These are phyloP conservation scores for Aspergillus kassunensis DNA, from an alignment of 495 filamentous ascomycete species.

Conservation along the genomic window DNA sequence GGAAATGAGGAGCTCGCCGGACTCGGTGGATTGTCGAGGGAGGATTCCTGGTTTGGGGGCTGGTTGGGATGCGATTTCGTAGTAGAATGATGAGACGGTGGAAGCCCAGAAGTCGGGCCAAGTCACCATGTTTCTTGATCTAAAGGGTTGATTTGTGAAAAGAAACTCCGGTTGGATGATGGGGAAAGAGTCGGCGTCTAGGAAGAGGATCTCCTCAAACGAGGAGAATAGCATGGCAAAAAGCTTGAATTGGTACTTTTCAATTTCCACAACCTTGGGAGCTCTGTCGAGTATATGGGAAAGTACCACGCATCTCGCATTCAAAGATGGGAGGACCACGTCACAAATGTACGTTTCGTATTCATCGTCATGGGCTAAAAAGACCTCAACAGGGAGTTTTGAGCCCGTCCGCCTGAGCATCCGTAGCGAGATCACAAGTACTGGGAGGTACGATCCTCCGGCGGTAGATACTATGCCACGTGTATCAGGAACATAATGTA, in stretches of 20 bases:
- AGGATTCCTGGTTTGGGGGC: slow-evolving; percentile 18
- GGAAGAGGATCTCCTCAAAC: slow-evolving; percentile 52
- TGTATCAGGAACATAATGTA: slow-evolving; percentile 36
- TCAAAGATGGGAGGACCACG: slow-evolving; percentile 39
- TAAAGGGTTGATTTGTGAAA: slow-evolving; percentile 44
- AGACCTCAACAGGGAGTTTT: slow-evolving; percentile 51
- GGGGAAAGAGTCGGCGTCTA: slow-evolving; percentile 52
- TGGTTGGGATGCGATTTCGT: slow-evolving; percentile 42
- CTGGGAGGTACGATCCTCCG: slow-evolving; percentile 36
- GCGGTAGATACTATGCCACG: slow-evolving; percentile 43
- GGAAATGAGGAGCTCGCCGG: slow-evolving; percentile 50
- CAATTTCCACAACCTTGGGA: slow-evolving; percentile 20
- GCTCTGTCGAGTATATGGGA: slow-evolving; percentile 32
- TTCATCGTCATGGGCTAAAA: slow-evolving; percentile 39
- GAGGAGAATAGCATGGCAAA: slow-evolving; percentile 52
- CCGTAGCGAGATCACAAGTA: slow-evolving; percentile 43
- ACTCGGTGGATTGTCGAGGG: slow-evolving; percentile 42
- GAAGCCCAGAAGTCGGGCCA: slow-evolving; percentile 57
- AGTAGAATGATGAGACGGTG: slow-evolving; percentile 44
- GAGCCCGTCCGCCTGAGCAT: slow-evolving; percentile 52
- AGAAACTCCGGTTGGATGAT: slow-evolving; percentile 41
- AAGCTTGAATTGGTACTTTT: slow-evolving; percentile 51
- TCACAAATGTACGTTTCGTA: slow-evolving; percentile 50
- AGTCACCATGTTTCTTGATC: slow-evolving; percentile 41
- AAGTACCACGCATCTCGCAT: slow-evolving; percentile 46